Conservation (phyloP, 441 rosid genomes). For the Erodium chrysanthum region DNA sequence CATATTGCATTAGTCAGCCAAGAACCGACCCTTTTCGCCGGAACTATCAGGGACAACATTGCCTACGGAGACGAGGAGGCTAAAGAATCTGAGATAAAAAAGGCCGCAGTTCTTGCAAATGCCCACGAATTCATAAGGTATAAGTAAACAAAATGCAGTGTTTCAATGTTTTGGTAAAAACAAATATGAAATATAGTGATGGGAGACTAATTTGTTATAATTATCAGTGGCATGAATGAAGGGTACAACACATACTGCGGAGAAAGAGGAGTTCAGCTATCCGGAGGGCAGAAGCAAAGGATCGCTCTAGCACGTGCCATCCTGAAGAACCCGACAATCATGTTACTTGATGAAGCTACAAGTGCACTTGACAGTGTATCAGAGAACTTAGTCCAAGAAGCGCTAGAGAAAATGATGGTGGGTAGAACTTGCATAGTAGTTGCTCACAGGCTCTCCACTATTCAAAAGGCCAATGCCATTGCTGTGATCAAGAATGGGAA, state of each 20-base stretch:
- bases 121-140: slow-evolving; percentile 62
- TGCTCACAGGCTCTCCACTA: slow-evolving; percentile 49
- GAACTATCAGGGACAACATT: slow-evolving; percentile 49
- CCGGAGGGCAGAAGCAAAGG: slow-evolving; percentile 66
- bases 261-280: slow-evolving; percentile 56
- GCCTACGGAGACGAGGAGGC: slow-evolving; percentile 39
- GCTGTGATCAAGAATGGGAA: slow-evolving; percentile 50
- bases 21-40: slow-evolving; percentile 46
- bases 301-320: slow-evolving; percentile 56
- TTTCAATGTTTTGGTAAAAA: too few species aligned
- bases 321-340: slow-evolving; percentile 41
- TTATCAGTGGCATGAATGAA: slow-evolving; percentile 50
- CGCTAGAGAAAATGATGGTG: slow-evolving; percentile 52
- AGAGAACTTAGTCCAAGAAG: slow-evolving; percentile 46
- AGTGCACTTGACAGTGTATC: slow-evolving; percentile 62
- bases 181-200: too few species aligned
- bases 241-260: slow-evolving; percentile 51
- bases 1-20: slow-evolving; percentile 28
- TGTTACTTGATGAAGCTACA: slow-evolving; percentile 17
- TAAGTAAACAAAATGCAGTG: too few species aligned
- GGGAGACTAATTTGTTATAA: neutral
- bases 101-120: slow-evolving; percentile 47
- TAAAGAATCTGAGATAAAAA: slow-evolving; percentile 42
- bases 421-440: slow-evolving; percentile 43
- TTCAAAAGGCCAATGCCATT: slow-evolving; percentile 41